Base-by-base conservation (phyloP, 768 basidiomycete species). In the Termitomyces sp. region DNA sequence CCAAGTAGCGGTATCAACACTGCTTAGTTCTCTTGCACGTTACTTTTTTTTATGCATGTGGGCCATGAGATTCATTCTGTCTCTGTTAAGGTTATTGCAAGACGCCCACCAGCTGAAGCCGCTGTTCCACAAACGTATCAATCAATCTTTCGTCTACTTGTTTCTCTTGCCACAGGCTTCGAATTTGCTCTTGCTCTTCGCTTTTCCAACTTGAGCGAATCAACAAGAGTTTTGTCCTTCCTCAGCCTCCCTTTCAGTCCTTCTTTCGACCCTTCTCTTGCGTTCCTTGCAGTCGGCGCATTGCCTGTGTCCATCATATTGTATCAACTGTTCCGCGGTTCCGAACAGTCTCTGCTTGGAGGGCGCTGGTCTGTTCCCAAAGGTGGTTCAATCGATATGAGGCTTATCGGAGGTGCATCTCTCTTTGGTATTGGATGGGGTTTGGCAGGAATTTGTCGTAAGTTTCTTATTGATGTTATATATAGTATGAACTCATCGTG, bases 391-490 rank as follows among this genome's bases (percentile, higher is more conserved):
- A 70, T 86, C 18, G 80, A 86, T 61, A 50, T 59, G 26, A 75
- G 66, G 59, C 73, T 87, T 30, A 45, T 87, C 8, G 55, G 65
- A 32, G 85, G 85, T 22, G 76, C 83, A 12, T 74, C 78, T 18
- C 59, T 84, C 38, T 87, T 87, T 66, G 85, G 85, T 49, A 59
- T 83, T 28, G 85, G 85, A 1, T 87, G 85, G 85, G 85, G 80
- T 6, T 63, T 82, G 40, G 70, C 76, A 54, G 85, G 85, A 35
- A 69, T 86, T 49, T 87, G 85, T 67, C 85, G 85, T 86, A 69
- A 66, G 85, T 73, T 38, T 40, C 20, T 58, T n/a, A 12, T 52
- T 20, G 47, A 8, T 61, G 33, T 6, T 18, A 6, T 38, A 58
- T 18, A 6, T 42, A 57, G 16, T 44, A 61, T 63, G 48, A 51